These are phyloP conservation scores for Diaporthe nobilis DNA, from an alignment of 2,329 filamentous ascomycete species.

Conservation along the genomic window DNA sequence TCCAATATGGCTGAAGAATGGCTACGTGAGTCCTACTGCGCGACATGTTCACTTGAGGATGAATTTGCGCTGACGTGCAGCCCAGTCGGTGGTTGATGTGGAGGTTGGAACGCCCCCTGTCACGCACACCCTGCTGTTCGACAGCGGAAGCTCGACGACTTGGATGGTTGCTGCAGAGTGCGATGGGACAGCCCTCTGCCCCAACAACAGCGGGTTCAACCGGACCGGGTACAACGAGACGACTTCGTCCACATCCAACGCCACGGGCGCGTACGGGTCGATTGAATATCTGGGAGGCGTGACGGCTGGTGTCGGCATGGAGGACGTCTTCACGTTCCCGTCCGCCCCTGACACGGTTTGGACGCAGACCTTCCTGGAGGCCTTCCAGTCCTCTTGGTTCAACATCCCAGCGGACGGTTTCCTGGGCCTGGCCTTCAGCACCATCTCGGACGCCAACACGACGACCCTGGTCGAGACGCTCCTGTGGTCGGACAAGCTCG, in stretches of 20 bases:
- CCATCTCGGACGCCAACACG: constrained; percentile 49
- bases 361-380: constrained; percentile 50
- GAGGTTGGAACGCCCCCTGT: constrained; percentile 50
- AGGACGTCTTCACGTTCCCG: constrained; percentile 47
- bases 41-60: background rate
- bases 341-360: constrained; percentile 44
- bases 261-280: constrained; percentile 43
- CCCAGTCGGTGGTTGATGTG: constrained; percentile 40
- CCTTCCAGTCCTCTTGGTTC: constrained; percentile 49
- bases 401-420: constrained; percentile 52
- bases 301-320: constrained; percentile 46
- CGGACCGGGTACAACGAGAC: constrained; percentile 48
- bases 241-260: constrained; percentile 47
- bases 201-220: constrained; percentile 46
- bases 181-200: constrained; percentile 45
- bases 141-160: constrained; percentile 53
- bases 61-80: background rate
- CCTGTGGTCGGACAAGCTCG: constrained; percentile 49
- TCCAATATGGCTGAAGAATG: constrained; percentile 25
- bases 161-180: constrained; percentile 51
- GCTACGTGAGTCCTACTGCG: constrained; percentile 19
- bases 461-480: constrained; percentile 52
- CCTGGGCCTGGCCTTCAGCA: constrained; percentile 52
- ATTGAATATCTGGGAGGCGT: constrained; percentile 52
- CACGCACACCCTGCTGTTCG: constrained; percentile 50